These are phyloP conservation scores for Voacanga thouarsii DNA, from an alignment of 257 asterid genomes.

Conservation along the genomic window DNA sequence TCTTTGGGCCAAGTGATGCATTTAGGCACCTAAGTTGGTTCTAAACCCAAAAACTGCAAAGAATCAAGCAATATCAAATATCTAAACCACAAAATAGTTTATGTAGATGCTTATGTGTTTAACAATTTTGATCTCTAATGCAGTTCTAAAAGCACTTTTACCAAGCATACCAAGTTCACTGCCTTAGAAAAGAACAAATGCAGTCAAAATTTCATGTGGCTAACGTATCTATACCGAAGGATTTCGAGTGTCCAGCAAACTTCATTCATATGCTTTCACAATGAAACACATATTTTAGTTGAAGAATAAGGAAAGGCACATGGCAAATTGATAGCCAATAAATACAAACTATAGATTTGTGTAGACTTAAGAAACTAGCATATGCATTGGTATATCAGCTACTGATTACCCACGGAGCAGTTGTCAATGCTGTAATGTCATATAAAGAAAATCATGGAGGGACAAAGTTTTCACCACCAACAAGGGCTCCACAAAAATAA, in stretches of 20 bases:
- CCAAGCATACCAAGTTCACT: neutral
- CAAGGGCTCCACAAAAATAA: neutral
- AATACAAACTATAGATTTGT: neutral
- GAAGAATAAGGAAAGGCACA: neutral
- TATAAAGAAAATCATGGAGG: neutral
- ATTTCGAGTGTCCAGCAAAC: neutral
- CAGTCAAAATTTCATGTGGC: neutral
- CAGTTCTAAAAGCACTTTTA: neutral
- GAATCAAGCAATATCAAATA: neutral
- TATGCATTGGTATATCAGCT: neutral
- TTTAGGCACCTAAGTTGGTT: neutral
- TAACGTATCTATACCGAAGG: neutral
- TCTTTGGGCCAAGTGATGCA: neutral
- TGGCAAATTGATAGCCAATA: neutral
- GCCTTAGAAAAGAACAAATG: neutral
- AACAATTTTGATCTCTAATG: neutral
- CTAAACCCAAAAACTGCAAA: no score
- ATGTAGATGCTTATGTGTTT: neutral
- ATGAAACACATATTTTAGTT: neutral
- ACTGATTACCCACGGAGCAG: neutral
- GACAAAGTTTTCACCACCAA: neutral
- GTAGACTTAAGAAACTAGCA: neutral
- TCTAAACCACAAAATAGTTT: neutral
- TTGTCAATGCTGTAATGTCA: neutral
- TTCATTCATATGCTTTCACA: neutral